Conservation (phyloP, 1,284 basidiomycete species). For the Leccinum angustisporum region DNA sequence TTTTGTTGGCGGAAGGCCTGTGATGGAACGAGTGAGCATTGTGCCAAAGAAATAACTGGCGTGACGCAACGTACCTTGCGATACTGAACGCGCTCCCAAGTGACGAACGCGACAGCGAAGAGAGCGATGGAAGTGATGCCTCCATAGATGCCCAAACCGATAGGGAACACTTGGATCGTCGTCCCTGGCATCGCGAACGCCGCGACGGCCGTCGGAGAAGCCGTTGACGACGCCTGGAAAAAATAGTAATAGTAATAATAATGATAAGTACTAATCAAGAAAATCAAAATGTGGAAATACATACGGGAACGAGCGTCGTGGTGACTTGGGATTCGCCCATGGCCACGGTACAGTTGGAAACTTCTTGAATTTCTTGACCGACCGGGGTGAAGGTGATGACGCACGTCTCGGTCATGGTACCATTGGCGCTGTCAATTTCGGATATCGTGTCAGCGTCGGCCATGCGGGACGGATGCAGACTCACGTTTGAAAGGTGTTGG, state of each 20-base stretch:
- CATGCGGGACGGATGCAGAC: constrained; percentile 1
- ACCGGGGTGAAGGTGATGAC: constrained; percentile 60
- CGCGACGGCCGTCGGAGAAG: constrained; percentile 42
- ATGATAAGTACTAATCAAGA: not conserved
- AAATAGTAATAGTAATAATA: not conserved
- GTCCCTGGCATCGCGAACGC: constrained; percentile 70
- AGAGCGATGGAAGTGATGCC: constrained; percentile 78
- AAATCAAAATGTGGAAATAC: not conserved
- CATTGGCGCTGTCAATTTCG: constrained; percentile 36
- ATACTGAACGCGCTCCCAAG: constrained; percentile 79
- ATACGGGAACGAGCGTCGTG: constrained; percentile 8
- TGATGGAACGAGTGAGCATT: constrained; percentile 11
- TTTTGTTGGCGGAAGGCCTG: constrained; percentile 75
- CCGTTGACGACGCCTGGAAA: constrained; percentile 29
- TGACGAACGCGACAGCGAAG: constrained; percentile 77
- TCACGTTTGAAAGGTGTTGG: constrained; percentile 29
- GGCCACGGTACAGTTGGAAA: constrained; percentile 53
- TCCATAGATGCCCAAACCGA: constrained; percentile 78
- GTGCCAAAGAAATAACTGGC: not conserved
- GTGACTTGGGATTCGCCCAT: constrained; percentile 23
- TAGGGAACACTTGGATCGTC: constrained; percentile 69
- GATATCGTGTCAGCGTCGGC: not conserved
- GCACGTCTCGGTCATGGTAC: constrained; percentile 61
- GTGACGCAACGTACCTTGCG: constrained; percentile 59
- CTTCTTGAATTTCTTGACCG: constrained; percentile 57